Conservation (phyloP, 2,329 filamentous ascomycete species). For the Fusarium acutatum region DNA sequence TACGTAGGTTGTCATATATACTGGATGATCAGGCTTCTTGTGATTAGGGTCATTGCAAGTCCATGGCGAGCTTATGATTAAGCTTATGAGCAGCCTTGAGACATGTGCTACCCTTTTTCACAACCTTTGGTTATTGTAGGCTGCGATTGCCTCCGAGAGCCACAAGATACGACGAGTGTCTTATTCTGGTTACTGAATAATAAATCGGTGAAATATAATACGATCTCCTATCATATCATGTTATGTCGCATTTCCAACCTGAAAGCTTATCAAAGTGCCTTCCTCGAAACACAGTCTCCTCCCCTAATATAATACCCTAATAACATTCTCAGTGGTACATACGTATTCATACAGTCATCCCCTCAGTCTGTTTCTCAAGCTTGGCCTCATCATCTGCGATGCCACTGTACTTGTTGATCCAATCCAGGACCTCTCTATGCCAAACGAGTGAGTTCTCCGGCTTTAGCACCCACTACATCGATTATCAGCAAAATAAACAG, state of each 20-base stretch:
- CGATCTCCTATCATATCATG: background rate
- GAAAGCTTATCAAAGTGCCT: background rate
- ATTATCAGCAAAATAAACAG: background rate
- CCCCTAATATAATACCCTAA: background rate
- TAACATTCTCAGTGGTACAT: background rate
- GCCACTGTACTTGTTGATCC: conserved; percentile 72
- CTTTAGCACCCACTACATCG: conserved; percentile 78
- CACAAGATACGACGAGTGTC: background rate
- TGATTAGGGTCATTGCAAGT: background rate
- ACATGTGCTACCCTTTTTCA: background rate
- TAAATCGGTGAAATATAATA: background rate
- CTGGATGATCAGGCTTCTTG: background rate
- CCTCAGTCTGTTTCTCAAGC: conserved; percentile 29
- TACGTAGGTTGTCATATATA: background rate
- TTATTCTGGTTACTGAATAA: background rate
- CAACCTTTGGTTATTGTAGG: background rate
- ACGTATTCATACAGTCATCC: conserved; percentile 23
- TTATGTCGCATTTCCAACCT: background rate
- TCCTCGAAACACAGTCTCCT: background rate
- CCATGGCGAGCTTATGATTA: too few species aligned
- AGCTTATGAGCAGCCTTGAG: background rate
- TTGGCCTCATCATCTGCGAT: conserved; percentile 43
- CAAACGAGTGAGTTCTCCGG: conserved; percentile 91
- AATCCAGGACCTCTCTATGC: conserved; percentile 86
- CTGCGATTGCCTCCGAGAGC: background rate